These are phyloP conservation scores for Verticillium nubilum DNA, from an alignment of 2,329 filamentous ascomycete species.

Conservation along the genomic window DNA sequence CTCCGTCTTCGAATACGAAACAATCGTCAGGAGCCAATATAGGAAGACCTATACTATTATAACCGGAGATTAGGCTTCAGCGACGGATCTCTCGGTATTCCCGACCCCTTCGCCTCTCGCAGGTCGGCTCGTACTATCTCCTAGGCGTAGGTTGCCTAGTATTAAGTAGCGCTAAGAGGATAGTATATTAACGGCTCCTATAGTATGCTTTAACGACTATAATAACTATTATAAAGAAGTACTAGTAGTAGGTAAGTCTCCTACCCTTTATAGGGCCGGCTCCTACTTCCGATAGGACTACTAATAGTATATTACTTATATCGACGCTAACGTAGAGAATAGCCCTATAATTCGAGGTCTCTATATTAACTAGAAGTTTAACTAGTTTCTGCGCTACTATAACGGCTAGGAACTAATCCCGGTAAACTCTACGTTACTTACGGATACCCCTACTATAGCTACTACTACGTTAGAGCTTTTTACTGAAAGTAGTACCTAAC, in stretches of 20 bases:
- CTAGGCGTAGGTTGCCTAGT: background rate
- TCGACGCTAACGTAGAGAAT: slow-evolving; percentile 19
- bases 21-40: slow-evolving; percentile 24
- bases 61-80: slow-evolving; percentile 50
- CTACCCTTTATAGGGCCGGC: slow-evolving; percentile 33
- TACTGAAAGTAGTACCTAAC: background rate
- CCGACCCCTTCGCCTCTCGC: slow-evolving; percentile 17
- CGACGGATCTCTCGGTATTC: slow-evolving; percentile 37
- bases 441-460: background rate
- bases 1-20: slow-evolving; percentile 49
- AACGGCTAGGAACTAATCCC: slow-evolving; percentile 6
- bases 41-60: slow-evolving; percentile 35
- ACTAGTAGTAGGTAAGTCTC: slow-evolving; percentile 38
- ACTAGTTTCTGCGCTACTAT: slow-evolving; percentile 42
- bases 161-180: background rate
- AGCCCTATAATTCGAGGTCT: slow-evolving; percentile 15
- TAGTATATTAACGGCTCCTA: slow-evolving; percentile 26
- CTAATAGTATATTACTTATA: slow-evolving; percentile 35
- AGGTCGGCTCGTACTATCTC: background rate
- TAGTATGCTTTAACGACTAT: slow-evolving; percentile 47
- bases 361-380: slow-evolving; percentile 31
- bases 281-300: slow-evolving; percentile 35
- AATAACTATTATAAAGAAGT: slow-evolving; percentile 42
- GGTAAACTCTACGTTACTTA: background rate
- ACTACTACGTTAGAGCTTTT: background rate